Conservation (phyloP, 148 eudicot genomes). For the Arbutus unedo region DNA sequence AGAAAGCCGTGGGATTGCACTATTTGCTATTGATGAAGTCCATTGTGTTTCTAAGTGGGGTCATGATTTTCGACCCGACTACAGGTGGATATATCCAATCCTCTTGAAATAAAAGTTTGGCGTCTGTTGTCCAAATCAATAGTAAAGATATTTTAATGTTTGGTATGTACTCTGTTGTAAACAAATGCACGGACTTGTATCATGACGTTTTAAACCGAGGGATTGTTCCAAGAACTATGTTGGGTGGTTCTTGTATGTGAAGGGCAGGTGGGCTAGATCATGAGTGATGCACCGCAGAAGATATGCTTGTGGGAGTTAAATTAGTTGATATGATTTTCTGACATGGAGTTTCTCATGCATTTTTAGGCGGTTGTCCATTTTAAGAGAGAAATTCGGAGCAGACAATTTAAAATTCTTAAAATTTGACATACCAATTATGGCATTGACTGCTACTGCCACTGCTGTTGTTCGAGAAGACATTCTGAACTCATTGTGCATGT, state of each 20-base stretch:
- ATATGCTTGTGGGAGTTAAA: background rate
- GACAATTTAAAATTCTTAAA: slow-evolving; percentile 50
- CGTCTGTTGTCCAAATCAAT: background rate
- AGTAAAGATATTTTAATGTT: background rate
- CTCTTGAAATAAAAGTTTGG: background rate
- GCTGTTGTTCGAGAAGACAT: slow-evolving; percentile 75
- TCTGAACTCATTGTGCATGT: slow-evolving; percentile 64
- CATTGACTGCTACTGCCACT: slow-evolving; percentile 95
- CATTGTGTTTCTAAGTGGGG: slow-evolving; percentile 99
- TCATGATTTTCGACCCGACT: slow-evolving; percentile 96
- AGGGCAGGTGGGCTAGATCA: background rate
- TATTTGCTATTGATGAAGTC: slow-evolving; percentile 93
- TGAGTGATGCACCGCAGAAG: background rate
- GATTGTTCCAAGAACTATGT: background rate
- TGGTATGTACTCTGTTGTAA: slow-evolving; percentile 3
- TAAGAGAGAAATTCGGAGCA: slow-evolving; percentile 60
- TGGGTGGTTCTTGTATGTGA: background rate
- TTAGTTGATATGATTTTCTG: background rate
- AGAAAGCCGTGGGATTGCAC: slow-evolving; percentile 75
- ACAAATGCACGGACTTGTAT: background rate
- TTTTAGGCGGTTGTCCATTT: slow-evolving; percentile 65
- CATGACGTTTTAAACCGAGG: background rate
- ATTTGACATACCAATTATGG: slow-evolving; percentile 88
- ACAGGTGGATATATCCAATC: slow-evolving; percentile 44
- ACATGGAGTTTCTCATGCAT: slow-evolving; percentile 4